These are phyloP conservation scores for Linum trigynum DNA, from an alignment of 345 rosid genomes.

Conservation along the genomic window DNA sequence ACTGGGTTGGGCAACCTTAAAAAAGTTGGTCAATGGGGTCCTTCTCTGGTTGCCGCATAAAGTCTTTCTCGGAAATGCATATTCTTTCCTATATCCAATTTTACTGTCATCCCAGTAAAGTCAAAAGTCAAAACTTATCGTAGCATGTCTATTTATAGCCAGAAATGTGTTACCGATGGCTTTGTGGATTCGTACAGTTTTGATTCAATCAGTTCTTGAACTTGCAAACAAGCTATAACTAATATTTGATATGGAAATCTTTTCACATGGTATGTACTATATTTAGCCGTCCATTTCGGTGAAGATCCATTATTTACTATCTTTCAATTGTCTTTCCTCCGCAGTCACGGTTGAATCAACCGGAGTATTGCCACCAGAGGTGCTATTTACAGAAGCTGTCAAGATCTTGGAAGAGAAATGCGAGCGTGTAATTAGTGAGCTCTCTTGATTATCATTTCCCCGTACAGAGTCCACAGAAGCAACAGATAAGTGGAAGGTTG, in stretches of 20 bases:
- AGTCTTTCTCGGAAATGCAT: no score
- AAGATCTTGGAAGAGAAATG: slow-evolving; percentile 82
- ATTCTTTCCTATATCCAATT: no score
- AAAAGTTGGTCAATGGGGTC: no score
- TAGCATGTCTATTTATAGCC: no score
- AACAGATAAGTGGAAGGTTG: no score
- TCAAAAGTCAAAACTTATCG: no score
- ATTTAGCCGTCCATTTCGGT: background rate
- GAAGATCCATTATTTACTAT: slow-evolving; percentile 1
- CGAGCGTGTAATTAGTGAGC: slow-evolving; percentile 54
- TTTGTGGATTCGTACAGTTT: background rate
- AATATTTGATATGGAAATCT: no score
- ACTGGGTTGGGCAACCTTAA: no score
- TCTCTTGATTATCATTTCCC: slow-evolving; percentile 35
- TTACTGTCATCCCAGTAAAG: no score
- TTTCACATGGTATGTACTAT: background rate
- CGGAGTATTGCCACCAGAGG: slow-evolving; percentile 73
- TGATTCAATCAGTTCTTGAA: background rate
- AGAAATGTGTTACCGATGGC: slow-evolving; percentile 1
- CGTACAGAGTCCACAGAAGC: no score
- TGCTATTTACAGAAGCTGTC: slow-evolving; percentile 48
- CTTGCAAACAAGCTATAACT: no score
- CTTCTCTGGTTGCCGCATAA: no score
- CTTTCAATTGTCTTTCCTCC: slow-evolving; percentile 3
- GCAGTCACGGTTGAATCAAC: slow-evolving; percentile 83